Evolutionary conservation across 805 yeast species (phyloP).

Genomic region (Priceomyces medius): DNA sequence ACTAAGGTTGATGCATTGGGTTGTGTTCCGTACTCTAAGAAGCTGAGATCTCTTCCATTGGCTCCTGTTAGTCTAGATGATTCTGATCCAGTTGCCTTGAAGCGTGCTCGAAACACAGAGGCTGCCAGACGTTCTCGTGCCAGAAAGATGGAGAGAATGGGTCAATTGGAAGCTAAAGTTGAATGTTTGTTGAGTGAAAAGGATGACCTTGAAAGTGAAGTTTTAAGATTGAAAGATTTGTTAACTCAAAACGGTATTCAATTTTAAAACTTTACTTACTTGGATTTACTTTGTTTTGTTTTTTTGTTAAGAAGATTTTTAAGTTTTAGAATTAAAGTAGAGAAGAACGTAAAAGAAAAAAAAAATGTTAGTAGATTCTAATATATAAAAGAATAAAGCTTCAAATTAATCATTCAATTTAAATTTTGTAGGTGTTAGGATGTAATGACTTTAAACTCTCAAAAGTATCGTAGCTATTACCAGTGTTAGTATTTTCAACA

Average conservation of each 20-base stretch:
- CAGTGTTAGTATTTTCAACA: too few species aligned
- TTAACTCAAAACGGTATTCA: slow-evolving; percentile 31
- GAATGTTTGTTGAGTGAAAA: slow-evolving; percentile 62
- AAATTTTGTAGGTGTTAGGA: too few species aligned
- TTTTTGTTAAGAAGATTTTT: neutral
- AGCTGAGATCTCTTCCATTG: slow-evolving; percentile 70
- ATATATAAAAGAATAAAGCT: too few species aligned
- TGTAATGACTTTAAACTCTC: too few species aligned
- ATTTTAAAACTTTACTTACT: slow-evolving; percentile 3
- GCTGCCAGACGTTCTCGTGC: slow-evolving; percentile 97
- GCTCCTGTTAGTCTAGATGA: slow-evolving; percentile 58
- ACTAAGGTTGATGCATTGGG: slow-evolving; percentile 68
- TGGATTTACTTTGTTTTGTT: neutral
- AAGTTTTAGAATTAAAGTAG: neutral
- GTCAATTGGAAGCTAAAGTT: slow-evolving; percentile 75
- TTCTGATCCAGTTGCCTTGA: slow-evolving; percentile 68
- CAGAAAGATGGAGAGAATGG: slow-evolving; percentile 85
- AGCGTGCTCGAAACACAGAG: slow-evolving; percentile 96
- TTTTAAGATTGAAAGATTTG: slow-evolving; percentile 54
- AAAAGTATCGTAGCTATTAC: too few species aligned
- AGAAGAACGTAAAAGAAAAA: neutral
- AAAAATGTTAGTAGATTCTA: neutral
- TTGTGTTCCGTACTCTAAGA: slow-evolving; percentile 71
- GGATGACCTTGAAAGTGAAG: slow-evolving; percentile 59
- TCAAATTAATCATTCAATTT: too few species aligned